Evolutionary conservation across 805 yeast genomes (phyloP).

Genomic region (Grigorovia transvaalensis): DNA sequence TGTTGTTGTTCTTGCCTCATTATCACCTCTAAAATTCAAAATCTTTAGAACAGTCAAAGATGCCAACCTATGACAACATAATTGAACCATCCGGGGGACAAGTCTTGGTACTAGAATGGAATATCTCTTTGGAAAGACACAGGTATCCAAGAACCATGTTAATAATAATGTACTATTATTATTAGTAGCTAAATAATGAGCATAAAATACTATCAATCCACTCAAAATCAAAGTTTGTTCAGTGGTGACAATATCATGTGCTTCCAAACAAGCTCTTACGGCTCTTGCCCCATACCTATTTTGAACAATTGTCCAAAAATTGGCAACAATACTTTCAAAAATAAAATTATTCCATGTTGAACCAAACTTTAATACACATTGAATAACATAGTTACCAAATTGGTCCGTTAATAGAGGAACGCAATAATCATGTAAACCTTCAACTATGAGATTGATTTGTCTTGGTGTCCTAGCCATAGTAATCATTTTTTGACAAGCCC

Average conservation of each 20-base stretch:
- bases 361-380: slow-evolving; percentile 85
- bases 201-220: slow-evolving; percentile 64
- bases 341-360: slow-evolving; percentile 84
- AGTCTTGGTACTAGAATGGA: slow-evolving; percentile 52
- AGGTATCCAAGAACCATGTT: slow-evolving; percentile 92
- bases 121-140: slow-evolving; percentile 55
- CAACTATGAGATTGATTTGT: slow-evolving; percentile 55
- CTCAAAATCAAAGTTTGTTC: slow-evolving; percentile 68
- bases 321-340: slow-evolving; percentile 67
- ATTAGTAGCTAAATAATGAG: slow-evolving; percentile 70
- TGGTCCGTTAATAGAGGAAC: slow-evolving; percentile 86
- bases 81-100: slow-evolving; percentile 46
- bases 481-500: slow-evolving; percentile 97
- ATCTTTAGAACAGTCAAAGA: slow-evolving; percentile 73
- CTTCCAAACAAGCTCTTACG: slow-evolving; percentile 83
- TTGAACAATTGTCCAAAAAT: slow-evolving; percentile 70
- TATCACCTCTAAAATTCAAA: slow-evolving; percentile 56
- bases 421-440: slow-evolving; percentile 67
- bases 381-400: slow-evolving; percentile 92
- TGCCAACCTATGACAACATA: slow-evolving; percentile 77
- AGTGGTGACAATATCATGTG: slow-evolving; percentile 46
- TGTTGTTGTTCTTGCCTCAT: slow-evolving; percentile 48
- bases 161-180: slow-evolving; percentile 81
- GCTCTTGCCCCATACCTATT: slow-evolving; percentile 95
- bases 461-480: slow-evolving; percentile 55